Evolutionary conservation across 163 green algal species (phyloP), one percentile per base, ranked within the genome.

Genomic region (Prototheca wickerhamii): DNA sequence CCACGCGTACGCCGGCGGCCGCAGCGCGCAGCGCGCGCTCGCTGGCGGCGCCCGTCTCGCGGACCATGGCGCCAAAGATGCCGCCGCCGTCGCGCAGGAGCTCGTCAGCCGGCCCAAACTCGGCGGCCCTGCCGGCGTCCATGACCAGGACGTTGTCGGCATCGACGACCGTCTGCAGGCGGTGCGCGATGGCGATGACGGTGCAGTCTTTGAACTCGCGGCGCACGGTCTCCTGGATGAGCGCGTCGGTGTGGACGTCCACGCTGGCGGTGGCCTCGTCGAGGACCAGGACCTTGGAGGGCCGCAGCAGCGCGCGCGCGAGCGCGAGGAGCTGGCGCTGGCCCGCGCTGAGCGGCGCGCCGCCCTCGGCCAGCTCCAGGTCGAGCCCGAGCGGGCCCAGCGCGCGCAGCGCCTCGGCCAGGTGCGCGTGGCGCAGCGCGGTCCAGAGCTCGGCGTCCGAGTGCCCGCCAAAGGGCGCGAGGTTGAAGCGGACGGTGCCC

Each of bases 81-180:
- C 67, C 63, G 29, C 53, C 51, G 7, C 55, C 42, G 17, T 59
- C 30, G n/a, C 37, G 53, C 57, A 92, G 64, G 35, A 95, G 76
- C 26, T 65, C 43, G 3, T 59, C 53, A 3, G 88, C 87, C 23
- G 77, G 49, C 51, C 81, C 87, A 71, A 81, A 90, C 76, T 95
- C 88, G 25, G 42, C 49, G 31, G 94, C 65, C 52, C 59, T 10
- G 3, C 89, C 89, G 1, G 58, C 67, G 30, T 93, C 87, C 58
- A 98, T 78, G 32, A 97, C 76, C 59, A 98, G 76, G 31, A 98
- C 82, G 25, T 78, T 70, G 70, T 97, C 87, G 35, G 65, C 83
- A 72, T 95, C 87, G 21, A 82, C 77, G 51, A 96, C 93, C 26
- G 89, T 97, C 76, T 94, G 82, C 69, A 98, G 79, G 12, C 91